Conservation (phyloP, 139 green algal species). For the Ettlia oleoabundans region DNA sequence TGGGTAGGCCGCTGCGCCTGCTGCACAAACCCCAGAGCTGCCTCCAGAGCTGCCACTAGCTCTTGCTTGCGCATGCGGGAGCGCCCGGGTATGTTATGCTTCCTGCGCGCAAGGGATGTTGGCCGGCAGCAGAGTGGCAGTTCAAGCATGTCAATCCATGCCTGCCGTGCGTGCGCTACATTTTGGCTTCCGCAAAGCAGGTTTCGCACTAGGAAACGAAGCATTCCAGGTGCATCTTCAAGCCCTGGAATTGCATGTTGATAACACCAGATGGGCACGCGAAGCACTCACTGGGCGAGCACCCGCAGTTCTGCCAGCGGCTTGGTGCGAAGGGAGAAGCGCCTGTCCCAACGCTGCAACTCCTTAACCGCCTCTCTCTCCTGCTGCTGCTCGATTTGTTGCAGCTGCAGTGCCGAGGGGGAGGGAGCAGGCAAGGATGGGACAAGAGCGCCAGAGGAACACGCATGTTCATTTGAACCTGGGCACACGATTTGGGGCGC, state of each 20-base stretch:
- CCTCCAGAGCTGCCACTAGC: conserved; percentile 30
- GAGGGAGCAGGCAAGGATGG: no score
- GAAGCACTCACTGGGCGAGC: conserved; percentile 8
- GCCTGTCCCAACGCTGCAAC: conserved; percentile 14
- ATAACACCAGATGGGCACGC: not conserved
- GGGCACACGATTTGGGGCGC: no score
- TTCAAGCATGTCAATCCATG: no score
- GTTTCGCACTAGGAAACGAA: no score
- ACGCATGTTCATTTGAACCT: not conserved
- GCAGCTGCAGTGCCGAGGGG: no score
- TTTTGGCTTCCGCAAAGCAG: not conserved
- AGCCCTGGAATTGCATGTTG: no score
- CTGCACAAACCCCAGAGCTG: not conserved
- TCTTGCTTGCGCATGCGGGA: conserved; percentile 34
- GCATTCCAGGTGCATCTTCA: no score
- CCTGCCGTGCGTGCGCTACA: not conserved
- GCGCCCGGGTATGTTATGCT: conserved; percentile 16
- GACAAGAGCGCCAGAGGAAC: no score
- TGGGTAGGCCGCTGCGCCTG: not conserved
- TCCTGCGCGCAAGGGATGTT: not conserved
- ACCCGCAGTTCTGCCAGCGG: conserved; percentile 5
- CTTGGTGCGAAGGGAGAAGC: conserved; percentile 1
- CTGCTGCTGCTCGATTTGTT: conserved; percentile 18
- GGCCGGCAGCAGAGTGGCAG: not conserved
- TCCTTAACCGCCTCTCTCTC: not conserved